Percentiles rank a stretch among this genome's conserved stretches.
phyloP scores from a whole-genome alignment of 2,329 filamentous ascomycete genomes.

The Teratosphaeria pseudoeucalypti region DNA sequence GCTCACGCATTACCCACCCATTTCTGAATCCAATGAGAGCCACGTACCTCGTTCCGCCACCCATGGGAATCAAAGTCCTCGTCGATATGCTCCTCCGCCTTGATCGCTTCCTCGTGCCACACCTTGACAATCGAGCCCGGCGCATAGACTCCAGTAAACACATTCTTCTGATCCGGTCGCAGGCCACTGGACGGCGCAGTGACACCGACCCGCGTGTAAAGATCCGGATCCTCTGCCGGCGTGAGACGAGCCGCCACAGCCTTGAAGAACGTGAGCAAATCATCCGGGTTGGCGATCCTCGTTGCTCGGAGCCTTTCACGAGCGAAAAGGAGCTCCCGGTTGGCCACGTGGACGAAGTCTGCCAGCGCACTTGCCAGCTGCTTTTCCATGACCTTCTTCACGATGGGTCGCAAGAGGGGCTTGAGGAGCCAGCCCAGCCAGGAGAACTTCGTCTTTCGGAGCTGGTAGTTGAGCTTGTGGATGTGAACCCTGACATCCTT shows the following conservation, averaged over 20 bases:
- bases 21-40: too few species aligned
- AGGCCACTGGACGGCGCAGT: conserved; percentile 38
- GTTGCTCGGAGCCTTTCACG: conserved; percentile 78
- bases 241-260: conserved; percentile 68
- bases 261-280: conserved; percentile 70
- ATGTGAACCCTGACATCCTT: conserved; percentile 67
- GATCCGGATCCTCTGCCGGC: conserved; percentile 62
- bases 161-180: conserved; percentile 27
- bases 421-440: conserved; percentile 75
- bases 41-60: conserved; percentile 59
- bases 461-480: conserved; percentile 73
- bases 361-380: conserved; percentile 64
- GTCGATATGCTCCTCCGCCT: conserved; percentile 62
- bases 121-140: conserved; percentile 80
- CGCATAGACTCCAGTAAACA: conserved; percentile 78
- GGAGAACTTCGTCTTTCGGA: conserved; percentile 65
- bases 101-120: conserved; percentile 71
- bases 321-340: conserved; percentile 78
- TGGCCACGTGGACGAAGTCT: conserved; percentile 59
- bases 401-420: conserved; percentile 68
- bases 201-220: conserved; percentile 65
- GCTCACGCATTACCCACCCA: too few species aligned
- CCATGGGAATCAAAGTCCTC: conserved; percentile 55
- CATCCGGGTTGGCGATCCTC: conserved; percentile 67
- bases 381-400: conserved; percentile 68